These are phyloP conservation scores for Coemansia sp. DNA, from an alignment of 192 early-diverging fungal species.

Conservation along the genomic window DNA sequence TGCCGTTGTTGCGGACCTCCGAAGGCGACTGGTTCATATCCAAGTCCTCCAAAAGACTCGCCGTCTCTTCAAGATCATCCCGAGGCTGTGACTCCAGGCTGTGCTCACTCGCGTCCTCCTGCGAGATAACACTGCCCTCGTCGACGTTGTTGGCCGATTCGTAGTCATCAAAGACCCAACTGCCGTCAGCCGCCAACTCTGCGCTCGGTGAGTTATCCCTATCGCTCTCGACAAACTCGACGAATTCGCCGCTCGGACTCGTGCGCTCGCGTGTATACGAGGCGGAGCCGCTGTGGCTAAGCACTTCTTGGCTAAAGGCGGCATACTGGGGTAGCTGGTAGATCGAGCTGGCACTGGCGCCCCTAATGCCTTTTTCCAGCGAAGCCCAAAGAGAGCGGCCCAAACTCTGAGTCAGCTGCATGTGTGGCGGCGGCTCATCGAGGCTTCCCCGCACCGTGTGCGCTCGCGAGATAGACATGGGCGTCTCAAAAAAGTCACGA, in stretches of 20 bases:
- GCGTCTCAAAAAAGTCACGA: constrained; percentile 7
- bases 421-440: background rate
- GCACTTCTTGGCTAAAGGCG: constrained; percentile 20
- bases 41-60: constrained; percentile 5
- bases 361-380: background rate
- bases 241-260: background rate
- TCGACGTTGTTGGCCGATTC: constrained; percentile 10
- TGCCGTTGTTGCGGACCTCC: background rate
- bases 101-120: constrained; percentile 19
- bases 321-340: constrained; percentile 26
- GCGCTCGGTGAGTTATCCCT: background rate
- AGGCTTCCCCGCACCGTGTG: constrained; percentile 1
- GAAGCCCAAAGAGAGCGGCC: background rate
- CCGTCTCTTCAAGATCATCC: constrained; percentile 17
- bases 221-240: constrained; percentile 7
- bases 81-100: background rate
- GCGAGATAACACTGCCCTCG: constrained; percentile 35
- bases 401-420: background rate
- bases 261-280: background rate
- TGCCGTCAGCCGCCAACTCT: constrained; percentile 1
- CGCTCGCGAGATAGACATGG: background rate
- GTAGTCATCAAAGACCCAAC: constrained; percentile 23
- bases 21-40: background rate
- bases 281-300: constrained; percentile 5
- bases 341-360: background rate